Base-by-base conservation (phyloP, 1,284 basidiomycete species). In the Melampsora americana region DNA sequence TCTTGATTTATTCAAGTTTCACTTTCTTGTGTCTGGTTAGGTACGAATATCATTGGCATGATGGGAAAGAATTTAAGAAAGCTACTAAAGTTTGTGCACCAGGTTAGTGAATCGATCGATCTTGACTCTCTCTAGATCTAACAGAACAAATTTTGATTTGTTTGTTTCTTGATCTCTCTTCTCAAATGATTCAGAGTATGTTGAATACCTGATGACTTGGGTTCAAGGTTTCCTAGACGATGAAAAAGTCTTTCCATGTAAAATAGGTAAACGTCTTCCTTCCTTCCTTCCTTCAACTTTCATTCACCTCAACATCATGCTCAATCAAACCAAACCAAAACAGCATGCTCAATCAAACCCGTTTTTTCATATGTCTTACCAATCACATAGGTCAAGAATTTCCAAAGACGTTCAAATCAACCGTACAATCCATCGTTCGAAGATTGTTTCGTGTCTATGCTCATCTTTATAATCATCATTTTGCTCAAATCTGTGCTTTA, bases 191-290 rank as follows among this genome's bases (percentile, higher is more conserved):
- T 28, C 1, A 1, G 94, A 96, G 77, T 99, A 99, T 82, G 95
- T 99, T 72, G 96, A 99, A 82, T 92, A 93, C 28, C 86, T 99
- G 77, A 98, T 99, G 94, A 97, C 95, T 83, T 99, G 96, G 96
- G 90, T 93, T 9, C 96, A 99, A 83, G 87, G 86, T 62, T 87
- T 96, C 74, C 86, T 99, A 65, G 96, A 99, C 82, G 93, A 99
- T 82, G 94, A 96, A 81, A 86, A 86, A 62, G 85, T 95, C 66
- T 99, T 99, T 83, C 96, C 96, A 0, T 94, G 93, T 84, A 92
- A 91, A 84, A 93, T 98, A 79, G 95, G 94, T 91, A 79, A 72
- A 84, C 81, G 42, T 7, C 42, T 64, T 71, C 76, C 26, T 69
- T 5, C 23, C 35, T 44, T 39, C 5, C 18, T 28, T n/a, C 46